Conservation (phyloP, 2,329 filamentous ascomycete species). For the Ambrosiella cleistominuta region DNA sequence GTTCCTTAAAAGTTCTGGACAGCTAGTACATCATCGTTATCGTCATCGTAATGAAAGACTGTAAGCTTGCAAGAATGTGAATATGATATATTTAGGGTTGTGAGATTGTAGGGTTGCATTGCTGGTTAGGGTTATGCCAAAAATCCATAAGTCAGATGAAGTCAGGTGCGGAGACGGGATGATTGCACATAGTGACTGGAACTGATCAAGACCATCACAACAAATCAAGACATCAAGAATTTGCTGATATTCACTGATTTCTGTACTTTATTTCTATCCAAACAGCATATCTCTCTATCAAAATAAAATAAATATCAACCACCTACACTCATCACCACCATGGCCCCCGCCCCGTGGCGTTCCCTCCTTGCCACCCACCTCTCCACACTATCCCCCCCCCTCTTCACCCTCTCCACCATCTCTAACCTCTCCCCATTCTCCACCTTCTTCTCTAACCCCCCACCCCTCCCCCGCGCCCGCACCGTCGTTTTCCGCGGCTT, state of each 20-base stretch:
- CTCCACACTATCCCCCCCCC: slow-evolving; percentile 27
- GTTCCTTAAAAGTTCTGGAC: neutral
- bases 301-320: neutral
- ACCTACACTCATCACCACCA: neutral
- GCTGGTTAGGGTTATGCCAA: neutral
- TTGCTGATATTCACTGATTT: no score
- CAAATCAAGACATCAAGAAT: no score
- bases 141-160: no score
- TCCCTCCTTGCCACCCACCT: slow-evolving; percentile 34
- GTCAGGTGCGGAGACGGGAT: no score
- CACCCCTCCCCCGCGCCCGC: slow-evolving; percentile 39
- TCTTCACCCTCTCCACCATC: slow-evolving; percentile 31
- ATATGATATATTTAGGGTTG: neutral
- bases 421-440: slow-evolving; percentile 20
- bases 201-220: no score
- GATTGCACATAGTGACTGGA: no score
- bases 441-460: slow-evolving; percentile 18
- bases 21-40: neutral
- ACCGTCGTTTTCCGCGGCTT: slow-evolving; percentile 77
- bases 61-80: neutral
- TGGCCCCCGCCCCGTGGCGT: slow-evolving; percentile 32
- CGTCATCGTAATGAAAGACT: neutral
- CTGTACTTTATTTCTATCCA: no score
- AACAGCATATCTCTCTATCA: no score
- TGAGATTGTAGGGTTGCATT: neutral